phyloP scores from a whole-genome alignment of 192 early-diverging fungal genomes.

The Linnemannia schmuckeri region DNA sequence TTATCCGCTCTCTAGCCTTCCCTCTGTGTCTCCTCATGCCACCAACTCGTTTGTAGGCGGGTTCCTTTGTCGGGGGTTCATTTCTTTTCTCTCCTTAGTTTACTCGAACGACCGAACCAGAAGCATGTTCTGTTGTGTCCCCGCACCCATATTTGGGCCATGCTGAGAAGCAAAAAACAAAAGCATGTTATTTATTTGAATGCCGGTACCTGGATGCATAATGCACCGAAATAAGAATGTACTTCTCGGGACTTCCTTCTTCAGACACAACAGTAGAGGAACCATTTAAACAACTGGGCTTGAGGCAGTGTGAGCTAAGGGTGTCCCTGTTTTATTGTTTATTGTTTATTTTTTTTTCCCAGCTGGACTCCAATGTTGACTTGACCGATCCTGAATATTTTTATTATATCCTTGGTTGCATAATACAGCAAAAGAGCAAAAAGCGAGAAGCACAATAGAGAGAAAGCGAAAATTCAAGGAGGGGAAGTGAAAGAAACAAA shows the following conservation, averaged over 20 bases:
- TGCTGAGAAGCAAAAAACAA: background rate
- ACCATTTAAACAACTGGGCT: background rate
- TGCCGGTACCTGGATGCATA: background rate
- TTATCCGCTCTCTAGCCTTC: background rate
- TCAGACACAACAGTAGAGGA: background rate
- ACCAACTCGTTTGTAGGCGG: background rate
- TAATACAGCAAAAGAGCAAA: background rate
- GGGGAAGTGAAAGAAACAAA: background rate
- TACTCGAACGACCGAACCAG: background rate
- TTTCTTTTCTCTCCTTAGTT: background rate
- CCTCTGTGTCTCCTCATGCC: too few relatives aligned
- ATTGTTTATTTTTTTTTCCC: background rate
- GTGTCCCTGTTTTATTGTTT: background rate
- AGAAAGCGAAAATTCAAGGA: background rate
- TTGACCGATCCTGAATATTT: background rate
- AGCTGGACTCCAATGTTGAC: background rate
- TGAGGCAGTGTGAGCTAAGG: background rate
- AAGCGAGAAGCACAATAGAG: background rate
- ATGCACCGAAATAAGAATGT: background rate
- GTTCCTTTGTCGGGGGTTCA: background rate
- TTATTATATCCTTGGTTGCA: background rate
- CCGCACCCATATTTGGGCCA: background rate
- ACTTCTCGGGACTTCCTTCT: conserved; percentile 8
- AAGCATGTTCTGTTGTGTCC: background rate
- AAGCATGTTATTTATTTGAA: background rate